phyloP scores from a whole-genome alignment of 1,284 basidiomycete species.

The Papiliotrema laurentii region DNA sequence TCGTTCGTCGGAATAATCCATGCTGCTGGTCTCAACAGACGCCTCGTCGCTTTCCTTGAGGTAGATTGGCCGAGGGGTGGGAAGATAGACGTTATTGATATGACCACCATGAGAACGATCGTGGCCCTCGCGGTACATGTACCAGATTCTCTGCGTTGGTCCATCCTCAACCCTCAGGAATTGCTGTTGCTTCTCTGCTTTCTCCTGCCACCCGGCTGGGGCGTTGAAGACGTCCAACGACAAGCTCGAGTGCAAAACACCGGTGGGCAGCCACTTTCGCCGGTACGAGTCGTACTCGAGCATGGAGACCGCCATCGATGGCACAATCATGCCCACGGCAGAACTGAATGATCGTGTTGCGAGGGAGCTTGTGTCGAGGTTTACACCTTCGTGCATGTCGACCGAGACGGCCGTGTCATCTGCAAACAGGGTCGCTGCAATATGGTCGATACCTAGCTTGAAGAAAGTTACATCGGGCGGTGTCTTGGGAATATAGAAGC shows the following conservation, averaged over 20 bases:
- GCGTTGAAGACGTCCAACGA: conserved; percentile 66
- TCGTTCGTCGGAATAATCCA: neutral
- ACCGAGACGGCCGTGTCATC: conserved; percentile 58
- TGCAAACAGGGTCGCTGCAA: conserved; percentile 58
- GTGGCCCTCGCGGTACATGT: conserved; percentile 52
- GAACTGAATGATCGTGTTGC: conserved; percentile 56
- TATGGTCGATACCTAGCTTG: conserved; percentile 56
- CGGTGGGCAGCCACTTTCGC: conserved; percentile 64
- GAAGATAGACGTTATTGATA: conserved; percentile 30
- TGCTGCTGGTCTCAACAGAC: neutral
- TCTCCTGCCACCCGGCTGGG: conserved; percentile 57
- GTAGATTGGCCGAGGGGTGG: conserved; percentile 15
- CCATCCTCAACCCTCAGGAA: conserved; percentile 71
- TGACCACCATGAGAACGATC: conserved; percentile 16
- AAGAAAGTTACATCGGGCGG: conserved; percentile 80
- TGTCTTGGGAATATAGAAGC: conserved; percentile 58
- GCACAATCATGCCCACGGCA: conserved; percentile 23
- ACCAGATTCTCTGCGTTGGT: conserved; percentile 60
- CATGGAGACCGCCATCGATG: conserved; percentile 16
- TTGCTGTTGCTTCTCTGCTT: conserved; percentile 56
- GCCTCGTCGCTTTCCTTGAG: too few species aligned
- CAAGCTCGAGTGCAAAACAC: conserved; percentile 55
- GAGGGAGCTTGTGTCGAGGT: conserved; percentile 66
- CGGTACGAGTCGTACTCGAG: conserved; percentile 22
- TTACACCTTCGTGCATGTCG: conserved; percentile 58